A percentile compares a stretch with the other conserved stretches of the same genome.
Conservation (phyloP, 1,139 yeast genomes). For the Entelexis paramagnoliae region DNA sequence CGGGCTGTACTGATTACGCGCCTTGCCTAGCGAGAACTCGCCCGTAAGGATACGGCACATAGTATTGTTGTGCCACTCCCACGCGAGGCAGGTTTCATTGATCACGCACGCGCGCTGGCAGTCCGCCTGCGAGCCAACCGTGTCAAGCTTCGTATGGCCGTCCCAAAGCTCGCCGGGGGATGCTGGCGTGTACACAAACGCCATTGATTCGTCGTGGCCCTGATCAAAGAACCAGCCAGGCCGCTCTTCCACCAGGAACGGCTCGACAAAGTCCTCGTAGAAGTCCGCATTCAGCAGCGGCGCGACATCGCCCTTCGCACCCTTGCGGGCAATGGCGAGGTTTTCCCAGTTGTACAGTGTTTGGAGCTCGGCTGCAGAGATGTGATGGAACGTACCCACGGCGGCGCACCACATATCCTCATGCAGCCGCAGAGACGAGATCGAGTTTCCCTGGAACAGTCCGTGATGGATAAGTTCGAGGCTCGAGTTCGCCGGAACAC, state of each 20-base stretch:
- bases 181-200: neutral
- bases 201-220: constrained; percentile 8
- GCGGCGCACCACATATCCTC: constrained; percentile 30
- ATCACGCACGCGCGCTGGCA: neutral
- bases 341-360: constrained; percentile 32
- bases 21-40: constrained; percentile 1
- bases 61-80: constrained; percentile 13
- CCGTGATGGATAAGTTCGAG: constrained; percentile 13
- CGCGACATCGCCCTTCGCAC: constrained; percentile 16
- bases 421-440: constrained; percentile 21
- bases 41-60: constrained; percentile 11
- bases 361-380: constrained; percentile 30
- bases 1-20: neutral
- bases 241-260: neutral
- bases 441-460: constrained; percentile 29
- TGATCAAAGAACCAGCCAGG: neutral
- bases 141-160: neutral
- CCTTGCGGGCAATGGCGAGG: neutral
- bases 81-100: neutral
- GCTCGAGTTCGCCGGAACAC: neutral
- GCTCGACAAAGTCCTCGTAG: constrained; percentile 29
- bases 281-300: constrained; percentile 27
- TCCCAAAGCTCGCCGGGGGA: neutral
- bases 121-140: neutral
- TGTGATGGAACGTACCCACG: constrained; percentile 31